These are phyloP conservation scores for Cryptococcus neoformans DNA, from an alignment of 1,284 basidiomycete species.

Conservation along the genomic window DNA sequence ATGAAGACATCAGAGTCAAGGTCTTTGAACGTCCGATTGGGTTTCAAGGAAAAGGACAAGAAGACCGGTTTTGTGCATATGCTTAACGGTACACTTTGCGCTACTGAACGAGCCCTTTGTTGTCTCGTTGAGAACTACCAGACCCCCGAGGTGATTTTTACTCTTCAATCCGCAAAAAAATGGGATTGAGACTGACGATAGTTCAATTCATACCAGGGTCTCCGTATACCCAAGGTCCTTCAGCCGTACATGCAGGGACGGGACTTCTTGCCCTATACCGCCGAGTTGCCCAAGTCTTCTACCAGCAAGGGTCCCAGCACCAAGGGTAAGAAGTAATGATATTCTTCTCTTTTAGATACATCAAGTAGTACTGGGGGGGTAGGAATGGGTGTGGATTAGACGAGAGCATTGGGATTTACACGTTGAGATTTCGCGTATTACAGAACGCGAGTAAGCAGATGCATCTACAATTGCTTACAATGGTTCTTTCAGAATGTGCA, in stretches of 20 bases:
- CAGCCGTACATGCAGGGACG: conserved; percentile 95
- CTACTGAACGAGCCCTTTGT: conserved; percentile 93
- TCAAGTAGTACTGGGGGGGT: too few relatives aligned
- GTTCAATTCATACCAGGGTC: conserved; percentile 57
- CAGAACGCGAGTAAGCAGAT: too few relatives aligned
- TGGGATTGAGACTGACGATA: background rate
- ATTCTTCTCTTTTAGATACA: too few relatives aligned
- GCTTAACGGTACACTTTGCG: conserved; percentile 96
- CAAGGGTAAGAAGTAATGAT: too few relatives aligned
- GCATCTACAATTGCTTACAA: too few relatives aligned
- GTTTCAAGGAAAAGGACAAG: conserved; percentile 77
- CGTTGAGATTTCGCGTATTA: too few relatives aligned
- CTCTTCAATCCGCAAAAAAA: conserved; percentile 26
- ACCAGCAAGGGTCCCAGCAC: conserved; percentile 10
- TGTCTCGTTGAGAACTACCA: conserved; percentile 99
- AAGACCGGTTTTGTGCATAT: conserved; percentile 94
- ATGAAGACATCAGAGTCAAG: conserved; percentile 65
- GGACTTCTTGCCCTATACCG: conserved; percentile 78
- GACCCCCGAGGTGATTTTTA: conserved; percentile 69
- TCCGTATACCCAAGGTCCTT: conserved; percentile 82
- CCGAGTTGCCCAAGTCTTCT: conserved; percentile 42
- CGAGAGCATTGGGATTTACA: too few relatives aligned
- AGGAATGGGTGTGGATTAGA: too few relatives aligned
- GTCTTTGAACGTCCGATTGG: conserved; percentile 83
- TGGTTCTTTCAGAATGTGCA: too few relatives aligned